phyloP scores from a whole-genome alignment of 1,284 basidiomycete genomes.

The Nidula niveotomentosa region DNA sequence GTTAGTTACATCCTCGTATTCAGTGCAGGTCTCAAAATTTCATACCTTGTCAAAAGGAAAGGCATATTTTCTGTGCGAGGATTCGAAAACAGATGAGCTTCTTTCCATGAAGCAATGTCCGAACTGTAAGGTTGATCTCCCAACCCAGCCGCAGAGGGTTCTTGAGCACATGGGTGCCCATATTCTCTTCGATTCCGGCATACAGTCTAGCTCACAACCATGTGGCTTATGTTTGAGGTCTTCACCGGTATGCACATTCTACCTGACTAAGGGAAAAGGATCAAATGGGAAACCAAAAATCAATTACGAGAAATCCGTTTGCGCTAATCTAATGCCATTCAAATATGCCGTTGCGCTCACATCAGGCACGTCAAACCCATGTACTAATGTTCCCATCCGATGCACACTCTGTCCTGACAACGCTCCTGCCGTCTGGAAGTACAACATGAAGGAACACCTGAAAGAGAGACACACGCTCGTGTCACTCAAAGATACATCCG shows the following conservation, averaged over 20 bases:
- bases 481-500: conserved; percentile 5
- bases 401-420: conserved; percentile 21
- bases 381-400: conserved; percentile 24
- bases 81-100: too few relatives aligned
- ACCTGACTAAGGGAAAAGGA: conserved; percentile 17
- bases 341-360: conserved; percentile 17
- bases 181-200: conserved; percentile 15
- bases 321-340: conserved; percentile 15
- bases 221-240: conserved; percentile 23
- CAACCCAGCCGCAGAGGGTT: too few relatives aligned
- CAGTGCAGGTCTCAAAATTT: too few relatives aligned
- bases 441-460: conserved; percentile 22
- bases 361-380: conserved; percentile 17
- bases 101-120: too few relatives aligned
- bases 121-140: too few relatives aligned
- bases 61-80: too few relatives aligned
- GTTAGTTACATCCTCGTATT: too few relatives aligned
- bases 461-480: conserved; percentile 11
- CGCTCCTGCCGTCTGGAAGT: conserved; percentile 25
- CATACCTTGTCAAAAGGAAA: too few relatives aligned
- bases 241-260: conserved; percentile 14
- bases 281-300: conserved; percentile 10
- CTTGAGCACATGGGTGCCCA: conserved; percentile 25
- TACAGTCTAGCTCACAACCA: conserved; percentile 12
- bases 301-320: conserved; percentile 9